Evolutionary conservation across 2,329 filamentous ascomycete genomes (phyloP), one percentile per base, ranked within the genome.

Genomic region (Clarireedia homoeocarpa): DNA sequence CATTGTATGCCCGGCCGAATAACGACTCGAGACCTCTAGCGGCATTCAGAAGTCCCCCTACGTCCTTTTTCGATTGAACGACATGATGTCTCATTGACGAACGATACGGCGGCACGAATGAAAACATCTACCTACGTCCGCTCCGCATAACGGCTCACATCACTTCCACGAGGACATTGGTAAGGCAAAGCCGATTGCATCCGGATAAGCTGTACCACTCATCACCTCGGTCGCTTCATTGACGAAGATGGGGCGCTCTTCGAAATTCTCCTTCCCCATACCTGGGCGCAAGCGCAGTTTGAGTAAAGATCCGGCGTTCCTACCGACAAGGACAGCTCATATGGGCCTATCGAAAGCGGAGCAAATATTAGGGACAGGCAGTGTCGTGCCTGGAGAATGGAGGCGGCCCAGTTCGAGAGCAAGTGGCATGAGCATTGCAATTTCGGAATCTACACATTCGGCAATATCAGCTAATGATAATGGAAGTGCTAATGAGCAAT

Each of bases 351-450:
- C 67, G 7, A 70, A 70, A 49, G 67, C 67, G 14, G 65, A 69
- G 56, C 55, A 66, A 38, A 59, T 70, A 36, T 49, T 70, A 14
- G 67, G 67, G 12, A 54, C 52, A 5, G 52, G 52, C 2, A 34
- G 34, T 14, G 26, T 39, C 10, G 52, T 40, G 15, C 24, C 63
- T 63, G n/a, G 61, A 61, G 20, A 62, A 44, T 66, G 64, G 62
- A 65, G 58, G 44, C 62, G 60, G 46, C 61, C 62, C 7, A 58
- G 60, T 9, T 64, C 62, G 24, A 69, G 69, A 48, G 70, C 72
- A n/a, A 73, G 71, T 62, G 69, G 69, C 46, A 70, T 74, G 61
- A 72, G 69, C 57, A 70, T 73, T 17, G 69, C 72, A n/a, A 68
- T 72, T 42, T 71, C 68, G 38, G 69, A 69, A 55, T 63, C 65